These are phyloP conservation scores for Alternaria arborescens DNA, from an alignment of 2,329 filamentous ascomycete genomes.

Conservation along the genomic window DNA sequence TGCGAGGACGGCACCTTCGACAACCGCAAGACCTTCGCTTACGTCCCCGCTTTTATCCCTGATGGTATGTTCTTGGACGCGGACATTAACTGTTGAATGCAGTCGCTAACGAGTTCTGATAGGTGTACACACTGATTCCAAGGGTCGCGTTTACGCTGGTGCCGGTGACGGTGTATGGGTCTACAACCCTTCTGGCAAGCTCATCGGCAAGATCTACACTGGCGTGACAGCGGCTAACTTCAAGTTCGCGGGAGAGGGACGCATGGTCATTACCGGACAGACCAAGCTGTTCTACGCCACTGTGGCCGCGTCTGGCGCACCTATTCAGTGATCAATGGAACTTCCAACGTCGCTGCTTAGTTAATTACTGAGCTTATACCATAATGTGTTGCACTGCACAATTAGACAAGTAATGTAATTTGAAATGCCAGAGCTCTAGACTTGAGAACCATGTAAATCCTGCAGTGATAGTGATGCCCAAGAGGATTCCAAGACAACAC, in stretches of 20 bases:
- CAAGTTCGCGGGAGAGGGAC: slow-evolving; percentile 34
- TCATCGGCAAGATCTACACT: slow-evolving; percentile 52
- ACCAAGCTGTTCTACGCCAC: slow-evolving; percentile 37
- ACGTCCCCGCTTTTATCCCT: slow-evolving; percentile 26
- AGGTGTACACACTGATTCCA: slow-evolving; percentile 35
- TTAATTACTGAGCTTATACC: background rate
- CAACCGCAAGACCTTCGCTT: slow-evolving; percentile 37
- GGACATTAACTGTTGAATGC: background rate
- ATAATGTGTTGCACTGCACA: background rate
- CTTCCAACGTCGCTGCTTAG: background rate
- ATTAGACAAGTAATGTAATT: slow-evolving; percentile 5
- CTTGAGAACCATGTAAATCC: background rate
- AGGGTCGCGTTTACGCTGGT: slow-evolving; percentile 64
- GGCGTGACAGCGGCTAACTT: slow-evolving; percentile 34
- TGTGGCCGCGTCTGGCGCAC: slow-evolving; percentile 27
- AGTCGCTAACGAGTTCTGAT: slow-evolving; percentile 8
- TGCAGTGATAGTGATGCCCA: background rate
- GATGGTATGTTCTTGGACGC: slow-evolving; percentile 22
- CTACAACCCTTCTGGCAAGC: slow-evolving; percentile 56
- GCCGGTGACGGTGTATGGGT: slow-evolving; percentile 62
- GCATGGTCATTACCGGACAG: slow-evolving; percentile 36
- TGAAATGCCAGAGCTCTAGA: background rate
- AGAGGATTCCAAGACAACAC: background rate
- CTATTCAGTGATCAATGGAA: slow-evolving; percentile 1
- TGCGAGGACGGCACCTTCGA: slow-evolving; percentile 27